Evolutionary conservation across 768 basidiomycete genomes (phyloP).

Genomic region (Lactifluus hygrophoroides): DNA sequence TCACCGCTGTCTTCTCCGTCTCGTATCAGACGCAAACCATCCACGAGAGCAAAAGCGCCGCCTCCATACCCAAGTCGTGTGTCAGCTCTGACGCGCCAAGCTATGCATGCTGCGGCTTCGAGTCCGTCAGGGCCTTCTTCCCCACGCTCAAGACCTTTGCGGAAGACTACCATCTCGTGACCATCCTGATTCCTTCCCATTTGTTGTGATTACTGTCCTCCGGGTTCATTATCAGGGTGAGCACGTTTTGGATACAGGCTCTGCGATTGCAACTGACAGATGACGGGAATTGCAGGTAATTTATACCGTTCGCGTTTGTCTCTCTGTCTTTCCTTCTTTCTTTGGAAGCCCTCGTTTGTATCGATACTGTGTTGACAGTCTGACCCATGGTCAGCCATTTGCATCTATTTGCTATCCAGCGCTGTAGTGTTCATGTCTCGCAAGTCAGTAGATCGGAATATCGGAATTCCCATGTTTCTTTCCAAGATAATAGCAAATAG

Average conservation of each 20-base stretch:
- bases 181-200: not conserved
- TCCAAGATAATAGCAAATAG: constrained; percentile 1
- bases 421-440: not conserved
- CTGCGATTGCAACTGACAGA: constrained; percentile 4
- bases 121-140: constrained; percentile 13
- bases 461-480: not conserved
- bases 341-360: not conserved
- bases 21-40: constrained; percentile 2
- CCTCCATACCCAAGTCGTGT: constrained; percentile 4
- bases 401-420: not conserved
- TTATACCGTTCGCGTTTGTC: constrained; percentile 4
- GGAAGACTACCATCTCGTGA: constrained; percentile 8
- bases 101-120: constrained; percentile 9
- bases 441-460: not conserved
- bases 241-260: not conserved
- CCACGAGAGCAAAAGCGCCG: not conserved
- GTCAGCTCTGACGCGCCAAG: constrained; percentile 12
- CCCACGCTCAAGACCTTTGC: constrained; percentile 17
- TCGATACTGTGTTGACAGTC: not conserved
- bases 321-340: not conserved
- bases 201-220: not conserved
- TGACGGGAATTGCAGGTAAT: constrained; percentile 3
- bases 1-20: not conserved
- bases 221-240: constrained; percentile 1
- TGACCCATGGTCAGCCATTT: not conserved